A percentile compares a stretch with the other conserved stretches of the same genome.
phyloP scores from a whole-genome alignment of 768 basidiomycete species.

The Tulasnella sp. region DNA sequence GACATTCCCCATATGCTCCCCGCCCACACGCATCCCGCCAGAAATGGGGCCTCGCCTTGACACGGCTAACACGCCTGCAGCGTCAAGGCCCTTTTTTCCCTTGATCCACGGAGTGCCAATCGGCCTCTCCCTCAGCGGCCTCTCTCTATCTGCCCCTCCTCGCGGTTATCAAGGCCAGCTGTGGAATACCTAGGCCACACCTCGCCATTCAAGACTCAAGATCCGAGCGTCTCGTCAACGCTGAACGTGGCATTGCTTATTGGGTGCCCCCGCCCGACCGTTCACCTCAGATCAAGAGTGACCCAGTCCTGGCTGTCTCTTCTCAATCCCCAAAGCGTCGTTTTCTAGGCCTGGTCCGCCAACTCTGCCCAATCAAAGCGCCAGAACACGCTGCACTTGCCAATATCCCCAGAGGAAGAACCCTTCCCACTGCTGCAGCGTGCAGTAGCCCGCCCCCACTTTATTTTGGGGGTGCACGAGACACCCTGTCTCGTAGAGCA shows the following conservation, averaged over 20 bases:
- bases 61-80: neutral
- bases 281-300: neutral
- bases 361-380: neutral
- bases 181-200: neutral
- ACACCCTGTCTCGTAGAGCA: neutral
- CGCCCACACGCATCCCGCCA: neutral
- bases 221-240: neutral
- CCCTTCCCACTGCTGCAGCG: neutral
- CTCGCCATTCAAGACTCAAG: neutral
- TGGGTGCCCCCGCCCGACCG: neutral
- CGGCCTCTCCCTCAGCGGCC: neutral
- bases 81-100: neutral
- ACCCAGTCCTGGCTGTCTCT: neutral
- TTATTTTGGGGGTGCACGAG: neutral
- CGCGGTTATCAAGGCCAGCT: too few relatives aligned
- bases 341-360: neutral
- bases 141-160: neutral
- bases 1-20: neutral
- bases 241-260: neutral
- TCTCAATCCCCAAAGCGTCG: neutral
- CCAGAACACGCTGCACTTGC: neutral
- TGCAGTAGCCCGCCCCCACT: neutral
- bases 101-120: neutral
- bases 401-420: neutral
- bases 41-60: neutral